Percentiles rank a stretch among this genome's conserved stretches.
Conservation (phyloP, 2,329 filamentous ascomycete species). For the Coniella vitis region DNA sequence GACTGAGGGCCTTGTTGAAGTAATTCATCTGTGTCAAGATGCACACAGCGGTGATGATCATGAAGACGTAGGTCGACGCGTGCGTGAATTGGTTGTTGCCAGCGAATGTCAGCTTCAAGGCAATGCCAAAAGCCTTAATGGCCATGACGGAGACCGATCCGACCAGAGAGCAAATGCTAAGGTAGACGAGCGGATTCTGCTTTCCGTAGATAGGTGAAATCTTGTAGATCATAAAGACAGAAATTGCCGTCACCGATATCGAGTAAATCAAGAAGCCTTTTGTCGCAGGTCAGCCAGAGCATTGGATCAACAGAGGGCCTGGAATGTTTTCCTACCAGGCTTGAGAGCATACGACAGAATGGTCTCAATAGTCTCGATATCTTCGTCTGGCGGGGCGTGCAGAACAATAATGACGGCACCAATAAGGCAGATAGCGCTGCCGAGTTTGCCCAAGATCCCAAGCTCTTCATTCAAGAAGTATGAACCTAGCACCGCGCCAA, state of each 20-base stretch:
- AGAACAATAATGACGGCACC: conserved; percentile 96
- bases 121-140: conserved; percentile 97
- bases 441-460: conserved; percentile 85
- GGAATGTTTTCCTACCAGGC: conserved; percentile 59
- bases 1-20: conserved; percentile 96
- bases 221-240: conserved; percentile 92
- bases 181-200: conserved; percentile 91
- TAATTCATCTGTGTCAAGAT: conserved; percentile 99
- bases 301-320: neutral
- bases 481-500: conserved; percentile 87
- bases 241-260: conserved; percentile 71
- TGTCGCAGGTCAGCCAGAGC: conserved; percentile 18
- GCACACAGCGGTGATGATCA: conserved; percentile 86
- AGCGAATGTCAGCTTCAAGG: conserved; percentile 85
- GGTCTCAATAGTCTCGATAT: conserved; percentile 85
- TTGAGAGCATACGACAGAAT: conserved; percentile 86
- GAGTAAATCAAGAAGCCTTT: conserved; percentile 87
- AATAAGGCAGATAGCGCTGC: conserved; percentile 92
- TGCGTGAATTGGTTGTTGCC: conserved; percentile 95
- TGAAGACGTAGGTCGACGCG: conserved; percentile 94
- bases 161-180: conserved; percentile 96
- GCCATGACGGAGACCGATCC: conserved; percentile 98
- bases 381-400: conserved; percentile 89
- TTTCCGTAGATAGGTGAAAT: conserved; percentile 85
- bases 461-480: conserved; percentile 90